Conservation (phyloP, 768 basidiomycete species). For the Tubosaeta brunneosetosa region DNA sequence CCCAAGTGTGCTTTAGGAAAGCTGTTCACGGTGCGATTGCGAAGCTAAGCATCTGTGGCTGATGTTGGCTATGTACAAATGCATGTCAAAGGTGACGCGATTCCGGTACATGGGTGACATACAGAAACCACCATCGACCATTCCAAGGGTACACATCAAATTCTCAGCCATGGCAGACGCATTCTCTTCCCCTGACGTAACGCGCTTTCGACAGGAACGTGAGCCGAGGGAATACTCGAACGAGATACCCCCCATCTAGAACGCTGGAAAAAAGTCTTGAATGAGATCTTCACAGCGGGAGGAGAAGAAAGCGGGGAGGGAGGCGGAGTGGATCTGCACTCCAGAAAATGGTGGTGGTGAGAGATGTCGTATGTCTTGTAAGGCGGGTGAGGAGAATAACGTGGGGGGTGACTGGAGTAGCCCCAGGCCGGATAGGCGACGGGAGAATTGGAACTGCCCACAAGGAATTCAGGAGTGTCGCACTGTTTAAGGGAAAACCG, state of each 20-base stretch:
- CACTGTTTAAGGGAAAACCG: slow-evolving; percentile 6
- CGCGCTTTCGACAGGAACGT: slow-evolving; percentile 18
- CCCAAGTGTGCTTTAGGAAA: not conserved
- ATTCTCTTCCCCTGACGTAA: slow-evolving; percentile 27
- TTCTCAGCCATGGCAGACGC: slow-evolving; percentile 29
- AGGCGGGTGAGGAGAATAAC: not conserved
- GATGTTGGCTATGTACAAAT: slow-evolving; percentile 7
- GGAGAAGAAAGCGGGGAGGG: slow-evolving; percentile 16
- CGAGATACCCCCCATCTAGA: slow-evolving; percentile 19
- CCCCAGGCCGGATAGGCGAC: slow-evolving; percentile 28
- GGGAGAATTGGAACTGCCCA: slow-evolving; percentile 28
- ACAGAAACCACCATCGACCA: slow-evolving; percentile 12
- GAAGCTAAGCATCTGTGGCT: not conserved
- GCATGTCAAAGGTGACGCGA: slow-evolving; percentile 8
- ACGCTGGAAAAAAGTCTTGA: slow-evolving; percentile 27
- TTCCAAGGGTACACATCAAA: slow-evolving; percentile 17
- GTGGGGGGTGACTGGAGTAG: slow-evolving; percentile 26
- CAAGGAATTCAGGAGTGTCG: slow-evolving; percentile 29
- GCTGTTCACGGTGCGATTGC: not conserved
- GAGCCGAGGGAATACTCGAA: slow-evolving; percentile 13
- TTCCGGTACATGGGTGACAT: slow-evolving; percentile 20
- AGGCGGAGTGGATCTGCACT: slow-evolving; percentile 18
- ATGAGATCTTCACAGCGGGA: slow-evolving; percentile 13
- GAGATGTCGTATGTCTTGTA: slow-evolving; percentile 6
- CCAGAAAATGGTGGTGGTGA: slow-evolving; percentile 6